A percentile compares a stretch with the other conserved stretches of the same genome.
Evolutionary conservation across 106 monocot species (phyloP).

Genomic region (Dendrobium chrysotoxum): DNA sequence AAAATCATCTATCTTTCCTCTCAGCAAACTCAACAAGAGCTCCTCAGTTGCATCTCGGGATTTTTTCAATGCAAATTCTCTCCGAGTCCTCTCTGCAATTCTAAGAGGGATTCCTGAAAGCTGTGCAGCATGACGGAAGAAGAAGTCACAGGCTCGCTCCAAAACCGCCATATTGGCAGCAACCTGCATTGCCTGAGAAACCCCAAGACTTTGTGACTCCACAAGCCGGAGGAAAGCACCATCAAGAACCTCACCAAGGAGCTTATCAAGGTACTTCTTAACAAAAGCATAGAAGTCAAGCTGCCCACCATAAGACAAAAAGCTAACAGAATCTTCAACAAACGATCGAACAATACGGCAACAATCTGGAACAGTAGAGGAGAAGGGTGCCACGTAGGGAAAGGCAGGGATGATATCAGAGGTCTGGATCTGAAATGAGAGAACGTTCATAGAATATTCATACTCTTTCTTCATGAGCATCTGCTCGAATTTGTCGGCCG

Average conservation of each 20-base stretch:
- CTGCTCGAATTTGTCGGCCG: constrained; percentile 78
- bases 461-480: constrained; percentile 99
- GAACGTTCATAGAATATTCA: constrained; percentile 98
- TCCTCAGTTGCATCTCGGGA: constrained; percentile 71
- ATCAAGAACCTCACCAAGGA: constrained; percentile 73
- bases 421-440: constrained; percentile 85
- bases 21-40: constrained; percentile 50
- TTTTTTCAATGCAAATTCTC: constrained; percentile 76
- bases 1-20: constrained; percentile 77
- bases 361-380: constrained; percentile 74
- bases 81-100: constrained; percentile 47
- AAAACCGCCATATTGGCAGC: constrained; percentile 89
- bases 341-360: constrained; percentile 94
- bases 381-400: constrained; percentile 91
- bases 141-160: constrained; percentile 93
- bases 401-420: constrained; percentile 89
- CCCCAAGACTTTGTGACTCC: constrained; percentile 43
- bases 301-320: constrained; percentile 90
- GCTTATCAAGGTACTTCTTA: constrained; percentile 78
- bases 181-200: constrained; percentile 94
- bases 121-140: constrained; percentile 83
- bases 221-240: constrained; percentile 63
- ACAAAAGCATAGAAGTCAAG: constrained; percentile 70
- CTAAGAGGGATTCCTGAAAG: constrained; percentile 77
- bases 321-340: constrained; percentile 90